These are phyloP conservation scores for Acanthamoeba sp. DNA, from an alignment of 208 protist genomes.

Conservation along the genomic window DNA sequence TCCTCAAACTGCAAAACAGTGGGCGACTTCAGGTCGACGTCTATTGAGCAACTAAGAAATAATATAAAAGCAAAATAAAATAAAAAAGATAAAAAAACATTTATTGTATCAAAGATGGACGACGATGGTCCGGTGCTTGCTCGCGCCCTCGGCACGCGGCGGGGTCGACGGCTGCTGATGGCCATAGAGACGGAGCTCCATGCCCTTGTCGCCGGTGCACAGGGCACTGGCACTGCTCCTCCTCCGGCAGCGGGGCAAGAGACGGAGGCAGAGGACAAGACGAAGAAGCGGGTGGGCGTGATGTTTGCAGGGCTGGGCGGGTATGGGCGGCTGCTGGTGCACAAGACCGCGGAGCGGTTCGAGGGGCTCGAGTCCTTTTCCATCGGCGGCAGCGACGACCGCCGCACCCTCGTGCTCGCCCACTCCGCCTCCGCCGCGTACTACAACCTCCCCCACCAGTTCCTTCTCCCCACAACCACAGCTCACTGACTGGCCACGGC, in stretches of 20 bases:
- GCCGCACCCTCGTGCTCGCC: slow-evolving; percentile 1
- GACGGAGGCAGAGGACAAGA: not conserved
- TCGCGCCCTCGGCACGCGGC: not conserved
- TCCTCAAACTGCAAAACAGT: slow-evolving; percentile 2
- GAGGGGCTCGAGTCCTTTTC: slow-evolving; percentile 10
- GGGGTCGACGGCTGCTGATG: not conserved
- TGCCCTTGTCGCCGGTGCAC: not conserved
- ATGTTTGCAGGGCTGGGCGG: not conserved
- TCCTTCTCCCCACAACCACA: not conserved
- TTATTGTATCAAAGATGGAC: not conserved
- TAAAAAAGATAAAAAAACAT: too few relatives aligned
- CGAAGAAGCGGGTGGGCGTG: not conserved
- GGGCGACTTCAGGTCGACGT: not conserved
- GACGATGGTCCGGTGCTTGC: not conserved
- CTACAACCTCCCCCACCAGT: not conserved
- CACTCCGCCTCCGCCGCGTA: not conserved
- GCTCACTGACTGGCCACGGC: too few relatives aligned
- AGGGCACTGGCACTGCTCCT: too few relatives aligned
- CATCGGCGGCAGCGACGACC: not conserved
- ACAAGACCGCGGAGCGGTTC: slow-evolving; percentile 30
- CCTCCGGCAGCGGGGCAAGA: not conserved
- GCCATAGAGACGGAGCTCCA: not conserved
- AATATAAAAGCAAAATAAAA: too few relatives aligned
- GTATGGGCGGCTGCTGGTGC: slow-evolving; percentile 13
- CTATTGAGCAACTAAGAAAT: not conserved